Evolutionary conservation across 139 green algal species (phyloP).

Genomic region (Spirogloea muscicola): DNA sequence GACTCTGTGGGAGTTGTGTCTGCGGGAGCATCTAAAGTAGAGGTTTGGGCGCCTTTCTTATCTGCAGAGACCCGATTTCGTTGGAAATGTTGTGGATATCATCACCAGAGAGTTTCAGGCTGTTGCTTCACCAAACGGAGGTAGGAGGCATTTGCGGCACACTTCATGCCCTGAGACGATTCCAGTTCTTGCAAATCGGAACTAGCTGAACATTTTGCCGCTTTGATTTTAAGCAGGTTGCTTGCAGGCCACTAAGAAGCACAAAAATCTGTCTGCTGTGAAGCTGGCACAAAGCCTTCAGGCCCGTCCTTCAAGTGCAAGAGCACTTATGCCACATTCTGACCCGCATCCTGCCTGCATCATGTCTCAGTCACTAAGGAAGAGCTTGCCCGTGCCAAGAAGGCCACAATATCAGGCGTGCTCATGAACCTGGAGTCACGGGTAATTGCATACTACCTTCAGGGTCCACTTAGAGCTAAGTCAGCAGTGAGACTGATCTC

Average conservation of each 20-base stretch:
- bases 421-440: constrained; percentile 90
- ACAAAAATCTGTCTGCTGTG: constrained; percentile 24
- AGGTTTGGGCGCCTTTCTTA: no score
- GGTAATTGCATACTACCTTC: constrained; percentile 11
- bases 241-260: no score
- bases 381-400: constrained; percentile 88
- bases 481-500: neutral
- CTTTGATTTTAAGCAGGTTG: no score
- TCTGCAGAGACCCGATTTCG: constrained; percentile 16
- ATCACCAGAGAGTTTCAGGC: constrained; percentile 53
- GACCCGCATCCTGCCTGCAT: no score
- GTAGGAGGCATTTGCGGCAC: no score
- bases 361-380: constrained; percentile 47
- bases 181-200: no score
- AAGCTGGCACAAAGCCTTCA: neutral
- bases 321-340: neutral
- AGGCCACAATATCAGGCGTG: constrained; percentile 58
- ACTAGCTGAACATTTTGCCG: no score
- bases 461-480: neutral
- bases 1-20: no score
- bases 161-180: no score
- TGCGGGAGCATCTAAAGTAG: no score
- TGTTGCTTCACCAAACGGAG: no score
- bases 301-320: neutral
- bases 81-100: constrained; percentile 55